Percentiles rank a stretch among this genome's conserved stretches.
Conservation (phyloP, 148 eudicot species). For the Arctostaphylos glauca region DNA sequence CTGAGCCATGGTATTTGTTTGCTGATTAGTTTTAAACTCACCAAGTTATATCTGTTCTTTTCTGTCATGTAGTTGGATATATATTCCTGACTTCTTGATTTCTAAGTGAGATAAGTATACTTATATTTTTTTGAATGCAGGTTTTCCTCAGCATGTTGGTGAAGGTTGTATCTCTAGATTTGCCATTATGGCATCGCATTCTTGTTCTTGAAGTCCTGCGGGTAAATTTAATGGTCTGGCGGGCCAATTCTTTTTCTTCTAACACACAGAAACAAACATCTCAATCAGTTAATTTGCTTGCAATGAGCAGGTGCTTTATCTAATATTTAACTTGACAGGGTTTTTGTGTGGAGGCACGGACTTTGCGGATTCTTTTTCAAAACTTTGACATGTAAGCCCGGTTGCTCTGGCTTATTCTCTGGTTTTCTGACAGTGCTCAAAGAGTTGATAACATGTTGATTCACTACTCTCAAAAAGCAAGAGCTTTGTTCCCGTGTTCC, state of each 20-base stretch:
- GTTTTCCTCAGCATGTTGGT: slow-evolving; percentile 96
- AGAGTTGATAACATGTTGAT: not conserved
- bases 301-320: slow-evolving; percentile 8
- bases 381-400: slow-evolving; percentile 89
- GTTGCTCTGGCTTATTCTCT: slow-evolving; percentile 1
- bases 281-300: not conserved
- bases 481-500: not conserved
- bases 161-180: slow-evolving; percentile 82
- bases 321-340: slow-evolving; percentile 59
- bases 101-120: not conserved
- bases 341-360: slow-evolving; percentile 96
- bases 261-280: not conserved
- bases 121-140: slow-evolving; percentile 34
- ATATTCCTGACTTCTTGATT: not conserved
- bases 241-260: not conserved
- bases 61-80: not conserved
- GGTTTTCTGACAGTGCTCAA: slow-evolving; percentile 9
- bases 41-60: not conserved
- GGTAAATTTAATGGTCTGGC: slow-evolving; percentile 43
- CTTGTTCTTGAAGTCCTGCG: slow-evolving; percentile 97
- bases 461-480: slow-evolving; percentile 4
- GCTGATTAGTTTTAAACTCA: not conserved
- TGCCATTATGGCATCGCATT: slow-evolving; percentile 97
- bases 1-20: not conserved
- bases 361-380: slow-evolving; percentile 88